These are phyloP conservation scores for Syzygium aromaticum DNA, from an alignment of 345 rosid genomes.

Conservation along the genomic window DNA sequence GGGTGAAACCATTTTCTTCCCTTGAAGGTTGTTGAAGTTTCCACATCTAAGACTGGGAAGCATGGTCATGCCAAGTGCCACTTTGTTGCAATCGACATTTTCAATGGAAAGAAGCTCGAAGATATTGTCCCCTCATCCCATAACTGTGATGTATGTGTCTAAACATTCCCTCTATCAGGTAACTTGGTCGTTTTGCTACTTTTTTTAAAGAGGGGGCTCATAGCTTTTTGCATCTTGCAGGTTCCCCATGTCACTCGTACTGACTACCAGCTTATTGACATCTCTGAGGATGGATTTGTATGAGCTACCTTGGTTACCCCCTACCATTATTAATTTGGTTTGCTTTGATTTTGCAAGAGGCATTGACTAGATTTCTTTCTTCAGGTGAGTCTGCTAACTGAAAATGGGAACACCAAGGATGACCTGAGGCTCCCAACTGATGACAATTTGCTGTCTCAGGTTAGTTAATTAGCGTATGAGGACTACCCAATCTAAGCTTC, in stretches of 20 bases:
- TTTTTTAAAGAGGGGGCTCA: background rate
- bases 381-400: conserved; percentile 44
- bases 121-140: conserved; percentile 20
- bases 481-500: background rate
- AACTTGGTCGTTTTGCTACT: background rate
- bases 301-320: background rate
- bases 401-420: conserved; percentile 38
- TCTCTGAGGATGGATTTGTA: conserved; percentile 49
- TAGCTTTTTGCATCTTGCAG: conserved; percentile 4
- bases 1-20: background rate
- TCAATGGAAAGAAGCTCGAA: conserved; percentile 18
- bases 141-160: conserved; percentile 13
- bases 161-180: background rate
- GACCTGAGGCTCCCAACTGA: conserved; percentile 44
- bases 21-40: conserved; percentile 15
- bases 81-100: conserved; percentile 17
- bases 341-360: background rate
- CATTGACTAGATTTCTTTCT: background rate
- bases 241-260: conserved; percentile 34
- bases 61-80: conserved; percentile 19
- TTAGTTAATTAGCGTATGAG: background rate
- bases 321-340: background rate
- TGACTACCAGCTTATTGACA: conserved; percentile 40
- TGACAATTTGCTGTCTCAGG: conserved; percentile 35
- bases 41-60: conserved; percentile 19